phyloP scores from a whole-genome alignment of 2,329 filamentous ascomycete species.

The Stemphylium lycopersici region DNA sequence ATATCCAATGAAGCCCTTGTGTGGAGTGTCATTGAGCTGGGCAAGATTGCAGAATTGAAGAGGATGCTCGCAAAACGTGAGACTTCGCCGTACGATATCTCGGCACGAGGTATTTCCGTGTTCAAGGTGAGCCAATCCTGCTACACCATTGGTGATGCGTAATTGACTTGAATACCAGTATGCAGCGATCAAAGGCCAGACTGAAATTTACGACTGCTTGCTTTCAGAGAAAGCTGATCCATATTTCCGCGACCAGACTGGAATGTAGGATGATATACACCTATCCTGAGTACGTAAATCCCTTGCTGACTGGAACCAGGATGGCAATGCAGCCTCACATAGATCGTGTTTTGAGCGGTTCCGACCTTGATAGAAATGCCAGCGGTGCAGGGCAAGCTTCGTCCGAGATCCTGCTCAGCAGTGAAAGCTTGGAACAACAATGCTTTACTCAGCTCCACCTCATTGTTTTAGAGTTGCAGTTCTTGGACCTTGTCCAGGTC shows the following conservation, averaged over 20 bases:
- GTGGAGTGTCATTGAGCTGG: conserved; percentile 12
- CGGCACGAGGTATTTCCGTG: background rate
- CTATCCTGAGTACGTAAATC: background rate
- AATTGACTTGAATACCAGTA: background rate
- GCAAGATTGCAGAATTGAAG: conserved; percentile 3
- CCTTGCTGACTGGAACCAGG: background rate
- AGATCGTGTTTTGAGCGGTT: conserved; percentile 5
- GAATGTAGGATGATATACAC: background rate
- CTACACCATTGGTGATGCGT: background rate
- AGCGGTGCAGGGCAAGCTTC: background rate
- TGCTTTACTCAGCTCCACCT: conserved; percentile 10
- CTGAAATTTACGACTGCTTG: conserved; percentile 2
- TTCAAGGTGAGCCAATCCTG: background rate
- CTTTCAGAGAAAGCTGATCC: conserved; percentile 7
- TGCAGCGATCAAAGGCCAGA: conserved; percentile 10
- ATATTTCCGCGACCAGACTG: conserved; percentile 5
- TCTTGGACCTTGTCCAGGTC: conserved; percentile 1
- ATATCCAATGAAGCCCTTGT: conserved; percentile 1
- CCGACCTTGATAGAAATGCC: conserved; percentile 2
- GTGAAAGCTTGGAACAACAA: conserved; percentile 10
- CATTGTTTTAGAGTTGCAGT: background rate
- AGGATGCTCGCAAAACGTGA: background rate
- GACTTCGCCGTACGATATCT: conserved; percentile 4
- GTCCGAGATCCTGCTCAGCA: background rate
- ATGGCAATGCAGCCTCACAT: conserved; percentile 8